phyloP scores from a whole-genome alignment of 225 moss, liverwort and hornwort genomes.

The Physcomitrellopsis africana region DNA sequence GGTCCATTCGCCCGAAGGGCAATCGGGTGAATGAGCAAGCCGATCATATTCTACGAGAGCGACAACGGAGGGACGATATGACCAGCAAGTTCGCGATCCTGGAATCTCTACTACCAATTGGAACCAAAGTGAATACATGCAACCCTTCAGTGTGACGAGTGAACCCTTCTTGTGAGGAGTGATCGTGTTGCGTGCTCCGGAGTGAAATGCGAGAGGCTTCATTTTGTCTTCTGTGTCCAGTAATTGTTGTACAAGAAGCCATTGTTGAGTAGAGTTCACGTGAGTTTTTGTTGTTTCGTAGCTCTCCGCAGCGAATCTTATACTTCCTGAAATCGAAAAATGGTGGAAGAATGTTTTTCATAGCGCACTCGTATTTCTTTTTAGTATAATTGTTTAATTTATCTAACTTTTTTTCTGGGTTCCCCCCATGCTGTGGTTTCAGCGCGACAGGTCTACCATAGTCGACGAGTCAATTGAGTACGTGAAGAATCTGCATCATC shows the following conservation, averaged over 20 bases:
- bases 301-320: no score
- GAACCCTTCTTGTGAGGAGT: neutral
- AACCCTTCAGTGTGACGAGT: neutral
- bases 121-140: slow-evolving; percentile 43
- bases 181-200: neutral
- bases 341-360: no score
- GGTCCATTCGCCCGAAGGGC: slow-evolving; percentile 23
- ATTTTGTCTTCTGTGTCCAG: no score
- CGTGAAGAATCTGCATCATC: slow-evolving; percentile 84
- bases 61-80: slow-evolving; percentile 61
- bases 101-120: slow-evolving; percentile 53
- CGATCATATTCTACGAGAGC: slow-evolving; percentile 63
- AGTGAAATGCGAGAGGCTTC: neutral
- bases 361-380: neutral
- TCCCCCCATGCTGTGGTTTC: neutral
- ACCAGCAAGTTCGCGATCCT: slow-evolving; percentile 61
- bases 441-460: slow-evolving; percentile 67
- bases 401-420: neutral
- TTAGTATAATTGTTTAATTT: neutral
- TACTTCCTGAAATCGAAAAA: no score
- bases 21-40: slow-evolving; percentile 51
- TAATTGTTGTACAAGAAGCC: no score
- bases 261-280: no score
- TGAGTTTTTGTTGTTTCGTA: no score
- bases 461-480: slow-evolving; percentile 64